A percentile compares a stretch with the other conserved stretches of the same genome.
Evolutionary conservation across 495 filamentous ascomycete species (phyloP).

Genomic region (Aspergillus funiculosus): DNA sequence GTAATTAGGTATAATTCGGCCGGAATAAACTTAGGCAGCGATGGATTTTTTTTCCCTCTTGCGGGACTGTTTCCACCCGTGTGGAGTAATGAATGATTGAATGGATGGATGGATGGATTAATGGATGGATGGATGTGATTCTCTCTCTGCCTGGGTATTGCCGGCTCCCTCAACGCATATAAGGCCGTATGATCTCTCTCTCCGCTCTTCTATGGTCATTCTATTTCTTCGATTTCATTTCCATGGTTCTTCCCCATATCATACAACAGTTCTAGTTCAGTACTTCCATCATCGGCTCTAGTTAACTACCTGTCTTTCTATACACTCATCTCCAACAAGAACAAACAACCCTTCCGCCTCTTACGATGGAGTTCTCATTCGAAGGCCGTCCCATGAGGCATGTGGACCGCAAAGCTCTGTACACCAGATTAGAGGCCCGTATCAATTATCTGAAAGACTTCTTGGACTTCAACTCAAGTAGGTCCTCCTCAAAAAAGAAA

Average conservation of each 20-base stretch:
- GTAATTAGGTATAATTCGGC: too few species aligned
- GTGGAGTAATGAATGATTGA: too few species aligned
- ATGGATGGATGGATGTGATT: not conserved
- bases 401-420: slow-evolving; percentile 63
- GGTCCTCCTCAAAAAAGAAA: slow-evolving; percentile 14
- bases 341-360: not conserved
- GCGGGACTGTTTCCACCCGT: too few species aligned
- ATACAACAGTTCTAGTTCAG: too few species aligned
- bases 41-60: too few species aligned
- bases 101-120: too few species aligned
- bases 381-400: slow-evolving; percentile 40
- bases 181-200: slow-evolving; percentile 18
- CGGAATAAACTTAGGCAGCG: too few species aligned
- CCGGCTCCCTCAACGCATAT: slow-evolving; percentile 10
- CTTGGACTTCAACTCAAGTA: slow-evolving; percentile 65
- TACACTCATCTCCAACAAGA: not conserved
- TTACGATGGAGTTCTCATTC: slow-evolving; percentile 20
- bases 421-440: slow-evolving; percentile 59
- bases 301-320: too few species aligned
- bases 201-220: slow-evolving; percentile 6
- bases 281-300: too few species aligned
- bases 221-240: slow-evolving; percentile 1
- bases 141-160: not conserved
- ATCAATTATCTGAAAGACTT: slow-evolving; percentile 67
- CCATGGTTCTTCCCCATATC: not conserved